Conservation (phyloP, 2,329 filamentous ascomycete species). For the Monosporascus sp. region DNA sequence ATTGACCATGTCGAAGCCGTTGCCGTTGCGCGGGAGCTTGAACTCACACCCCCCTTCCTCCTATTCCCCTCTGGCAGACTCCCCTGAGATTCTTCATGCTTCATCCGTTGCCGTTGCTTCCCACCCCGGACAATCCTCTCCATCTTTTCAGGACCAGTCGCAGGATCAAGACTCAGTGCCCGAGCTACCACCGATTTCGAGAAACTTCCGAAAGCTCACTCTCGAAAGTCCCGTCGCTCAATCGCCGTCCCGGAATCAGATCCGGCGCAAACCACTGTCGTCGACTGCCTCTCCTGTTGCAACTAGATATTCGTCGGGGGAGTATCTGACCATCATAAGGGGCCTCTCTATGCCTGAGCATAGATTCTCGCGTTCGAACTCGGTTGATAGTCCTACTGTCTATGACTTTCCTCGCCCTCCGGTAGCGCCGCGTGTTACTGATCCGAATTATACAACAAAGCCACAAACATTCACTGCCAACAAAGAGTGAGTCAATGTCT, state of each 20-base stretch:
- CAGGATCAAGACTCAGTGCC: slow-evolving; percentile 24
- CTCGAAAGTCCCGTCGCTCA: slow-evolving; percentile 17
- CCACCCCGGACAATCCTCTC: slow-evolving; percentile 16
- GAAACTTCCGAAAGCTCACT: slow-evolving; percentile 26
- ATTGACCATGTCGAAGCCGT: neutral
- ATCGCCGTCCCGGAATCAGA: slow-evolving; percentile 25
- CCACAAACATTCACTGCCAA: slow-evolving; percentile 12
- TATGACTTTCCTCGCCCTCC: slow-evolving; percentile 49
- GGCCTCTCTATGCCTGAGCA: slow-evolving; percentile 46
- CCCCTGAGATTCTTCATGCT: slow-evolving; percentile 34
- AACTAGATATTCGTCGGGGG: slow-evolving; percentile 41
- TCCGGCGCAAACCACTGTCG: slow-evolving; percentile 59
- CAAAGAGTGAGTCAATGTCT: slow-evolving; percentile 28
- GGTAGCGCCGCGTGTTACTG: slow-evolving; percentile 14
- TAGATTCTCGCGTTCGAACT: slow-evolving; percentile 49
- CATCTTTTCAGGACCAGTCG: slow-evolving; percentile 19
- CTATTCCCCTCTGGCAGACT: neutral
- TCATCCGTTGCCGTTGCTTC: slow-evolving; percentile 29
- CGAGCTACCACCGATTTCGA: slow-evolving; percentile 20
- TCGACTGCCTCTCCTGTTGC: slow-evolving; percentile 48
- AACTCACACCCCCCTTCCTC: slow-evolving; percentile 1
- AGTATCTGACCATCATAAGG: slow-evolving; percentile 30
- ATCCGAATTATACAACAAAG: slow-evolving; percentile 16
- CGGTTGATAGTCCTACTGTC: slow-evolving; percentile 56
- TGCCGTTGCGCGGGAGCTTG: slow-evolving; percentile 1